Evolutionary conservation across 768 basidiomycete species (phyloP), one percentile per base, ranked within the genome.

Genomic region (Boletellus ananiceps): DNA sequence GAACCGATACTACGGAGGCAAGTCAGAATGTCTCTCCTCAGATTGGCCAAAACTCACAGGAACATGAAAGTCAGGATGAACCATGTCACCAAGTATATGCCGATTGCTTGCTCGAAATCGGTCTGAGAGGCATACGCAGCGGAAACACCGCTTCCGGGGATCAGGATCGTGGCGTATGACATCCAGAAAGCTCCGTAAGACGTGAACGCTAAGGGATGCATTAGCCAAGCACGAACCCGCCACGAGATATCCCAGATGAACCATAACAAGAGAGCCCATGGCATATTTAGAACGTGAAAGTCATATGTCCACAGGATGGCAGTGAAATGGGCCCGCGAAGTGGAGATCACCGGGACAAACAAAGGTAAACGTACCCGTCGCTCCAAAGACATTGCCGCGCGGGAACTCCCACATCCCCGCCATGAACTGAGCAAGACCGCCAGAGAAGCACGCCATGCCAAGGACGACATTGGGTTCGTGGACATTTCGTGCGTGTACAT

Each of bases 381-480:
- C 86, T 57, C 82, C 84, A 54, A 89, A 88, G 0, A 70, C 71
- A 55, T 90, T 88, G 1, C 83, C 83, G 29, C 76, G 69, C 14
- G 81, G 79, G 69, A 84, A 85, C 67, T 84, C 84, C 89, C 89
- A 92, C 85, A 93, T 90, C 36, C 93, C 93, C 27, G 91, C 92
- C 34, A 93, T 70, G 40, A 94, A 74, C 64, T 94, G 93, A 12
- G 77, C 84, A 29, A 93, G 81, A 51, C 93, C 93, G 55, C 92
- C 93, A 53, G 80, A 80, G 68, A 83, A 87, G 56, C 89, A 62
- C 21, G 90, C 89, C 90, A 94, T 91, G 44, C 90, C 93, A 42
- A 92, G 76, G 41, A 91, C 81, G 25, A 82, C 79, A 50, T 92
- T 90, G 35, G 87, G 82, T 5, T 62, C 58, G 15, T 59, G 53